Evolutionary conservation across 2,329 filamentous ascomycete genomes (phyloP).

Genomic region (Neonectria magnoliae): DNA sequence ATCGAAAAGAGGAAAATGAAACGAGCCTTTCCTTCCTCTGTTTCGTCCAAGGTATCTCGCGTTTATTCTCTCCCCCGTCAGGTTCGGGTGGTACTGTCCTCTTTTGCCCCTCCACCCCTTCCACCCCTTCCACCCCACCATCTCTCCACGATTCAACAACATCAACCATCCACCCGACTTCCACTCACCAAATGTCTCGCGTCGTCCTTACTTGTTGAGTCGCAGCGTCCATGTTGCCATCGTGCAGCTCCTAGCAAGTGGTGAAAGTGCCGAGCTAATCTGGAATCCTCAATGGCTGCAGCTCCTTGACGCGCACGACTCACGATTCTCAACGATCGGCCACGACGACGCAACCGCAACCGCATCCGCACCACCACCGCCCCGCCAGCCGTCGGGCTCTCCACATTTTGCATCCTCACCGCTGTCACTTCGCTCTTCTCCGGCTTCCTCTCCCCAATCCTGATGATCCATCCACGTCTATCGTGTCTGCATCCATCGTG

Average conservation of each 20-base stretch:
- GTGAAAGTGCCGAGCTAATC: constrained; percentile 6
- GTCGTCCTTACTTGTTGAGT: constrained; percentile 10
- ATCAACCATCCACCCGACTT: not conserved
- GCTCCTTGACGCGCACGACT: constrained; percentile 29
- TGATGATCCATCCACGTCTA: constrained; percentile 22
- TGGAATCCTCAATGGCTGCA: constrained; percentile 6
- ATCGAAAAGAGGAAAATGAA: not conserved
- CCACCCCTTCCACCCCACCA: too few relatives aligned
- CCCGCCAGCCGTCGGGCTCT: constrained; percentile 18
- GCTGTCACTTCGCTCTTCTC: constrained; percentile 35
- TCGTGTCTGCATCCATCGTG: constrained; percentile 28
- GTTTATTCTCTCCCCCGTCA: not conserved
- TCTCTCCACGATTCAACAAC: constrained; percentile 3
- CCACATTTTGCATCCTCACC: constrained; percentile 24
- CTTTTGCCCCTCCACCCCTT: not conserved
- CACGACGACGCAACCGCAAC: constrained; percentile 16
- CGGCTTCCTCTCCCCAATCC: constrained; percentile 9
- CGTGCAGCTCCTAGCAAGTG: not conserved
- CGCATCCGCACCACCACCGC: constrained; percentile 16
- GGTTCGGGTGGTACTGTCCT: not conserved
- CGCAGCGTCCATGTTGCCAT: not conserved
- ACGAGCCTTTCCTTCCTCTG: not conserved
- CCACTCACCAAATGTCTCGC: constrained; percentile 1
- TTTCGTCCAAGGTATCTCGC: not conserved
- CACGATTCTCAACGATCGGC: constrained; percentile 31